Evolutionary conservation across 176 grass and related monocot species (phyloP), one percentile per base, ranked within the genome.

Genomic region (Raddia guianensis): DNA sequence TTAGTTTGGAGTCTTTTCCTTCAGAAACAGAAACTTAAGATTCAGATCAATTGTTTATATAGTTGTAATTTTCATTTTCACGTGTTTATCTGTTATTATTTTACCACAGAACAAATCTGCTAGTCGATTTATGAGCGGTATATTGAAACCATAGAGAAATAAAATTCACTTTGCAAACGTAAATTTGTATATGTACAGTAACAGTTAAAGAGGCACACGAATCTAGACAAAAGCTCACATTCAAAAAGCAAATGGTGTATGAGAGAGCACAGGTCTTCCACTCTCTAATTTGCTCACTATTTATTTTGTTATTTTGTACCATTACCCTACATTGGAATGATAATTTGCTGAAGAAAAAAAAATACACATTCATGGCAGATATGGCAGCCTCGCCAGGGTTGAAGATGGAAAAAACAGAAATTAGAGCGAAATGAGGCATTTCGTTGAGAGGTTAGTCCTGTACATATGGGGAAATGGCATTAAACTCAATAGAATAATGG

Each of bases 401-500:
- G 40, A 60, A 68, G 45, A 9, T 5, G 5, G 62, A 68, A 70
- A 4, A 66, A 2, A 69, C 27, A 63, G 4, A 50, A 87, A 48
- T 42, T 51, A 45, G 59, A 73, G 51, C 57, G 15, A 78, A 81
- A 84, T 83, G 37, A 84, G 19, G 49, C 20, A 94, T 91, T 89
- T 59, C 48, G 78, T 87, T 73, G 44, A 46, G 86, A 76, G 16
- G 68, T 64, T 84, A 76, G 83, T 88, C 12, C 61, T 96, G 66
- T 92, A 92, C 90, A 92, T 49, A 55, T 90, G 34, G 69, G 73
- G 75, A 45, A 67, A 71, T 78, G 60, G 13, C 14, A 66, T 81
- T 84, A 65, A 88, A 76, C 6, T 85, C 21, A 82, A 77, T 16
- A 83, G 7, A 82, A 60, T 47, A 47, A 78, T 51, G 66, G 64